phyloP scores from a whole-genome alignment of 148 eudicot species.

The Hydrangea macrophylla region DNA sequence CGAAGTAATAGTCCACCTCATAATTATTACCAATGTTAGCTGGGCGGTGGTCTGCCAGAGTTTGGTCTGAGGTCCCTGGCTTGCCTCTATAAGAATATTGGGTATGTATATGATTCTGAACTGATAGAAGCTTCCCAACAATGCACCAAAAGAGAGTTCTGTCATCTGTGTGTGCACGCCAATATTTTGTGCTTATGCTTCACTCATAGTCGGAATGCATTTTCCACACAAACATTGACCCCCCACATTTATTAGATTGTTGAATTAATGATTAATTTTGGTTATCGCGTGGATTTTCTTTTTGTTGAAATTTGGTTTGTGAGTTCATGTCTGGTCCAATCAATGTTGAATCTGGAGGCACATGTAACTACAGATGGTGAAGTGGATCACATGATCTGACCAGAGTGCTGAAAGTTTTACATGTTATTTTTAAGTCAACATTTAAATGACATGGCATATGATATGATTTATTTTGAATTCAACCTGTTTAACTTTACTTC shows the following conservation, averaged over 20 bases:
- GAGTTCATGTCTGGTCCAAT: not conserved
- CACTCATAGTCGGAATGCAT: not conserved
- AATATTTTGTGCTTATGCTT: too few relatives aligned
- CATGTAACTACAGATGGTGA: not conserved
- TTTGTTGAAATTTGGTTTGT: too few relatives aligned
- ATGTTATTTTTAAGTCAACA: not conserved
- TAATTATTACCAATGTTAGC: too few relatives aligned
- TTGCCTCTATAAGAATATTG: too few relatives aligned
- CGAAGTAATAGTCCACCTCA: too few relatives aligned
- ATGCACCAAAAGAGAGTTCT: too few relatives aligned
- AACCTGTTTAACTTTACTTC: conserved; percentile 1
- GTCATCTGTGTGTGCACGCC: not conserved
- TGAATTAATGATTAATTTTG: too few relatives aligned
- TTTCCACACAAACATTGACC: not conserved
- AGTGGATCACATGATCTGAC: not conserved
- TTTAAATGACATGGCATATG: not conserved
- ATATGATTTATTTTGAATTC: not conserved
- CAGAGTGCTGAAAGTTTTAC: not conserved
- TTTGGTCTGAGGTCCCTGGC: too few relatives aligned
- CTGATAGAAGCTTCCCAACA: too few relatives aligned
- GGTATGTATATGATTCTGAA: too few relatives aligned
- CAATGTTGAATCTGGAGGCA: not conserved
- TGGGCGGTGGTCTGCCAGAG: too few relatives aligned
- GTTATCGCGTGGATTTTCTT: too few relatives aligned
- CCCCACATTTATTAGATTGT: not conserved